Conservation (phyloP, 257 asterid genomes). For the Agastache rugosa region DNA sequence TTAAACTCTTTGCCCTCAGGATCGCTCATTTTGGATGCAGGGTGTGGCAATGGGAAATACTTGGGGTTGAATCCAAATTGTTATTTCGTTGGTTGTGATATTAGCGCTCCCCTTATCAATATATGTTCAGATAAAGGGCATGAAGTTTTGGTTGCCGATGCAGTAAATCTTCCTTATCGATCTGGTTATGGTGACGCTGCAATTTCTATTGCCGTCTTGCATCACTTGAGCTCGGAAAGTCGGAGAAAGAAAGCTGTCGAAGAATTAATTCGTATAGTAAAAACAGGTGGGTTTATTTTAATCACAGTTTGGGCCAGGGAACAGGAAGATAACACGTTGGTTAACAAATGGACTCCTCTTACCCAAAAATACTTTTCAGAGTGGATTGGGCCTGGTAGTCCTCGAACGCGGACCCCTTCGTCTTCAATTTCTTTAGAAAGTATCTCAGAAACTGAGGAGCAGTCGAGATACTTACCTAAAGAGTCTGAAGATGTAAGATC, state of each 20-base stretch:
- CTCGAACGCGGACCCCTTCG: slow-evolving; percentile 58
- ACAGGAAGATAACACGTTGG: slow-evolving; percentile 78
- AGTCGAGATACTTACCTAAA: slow-evolving; percentile 16
- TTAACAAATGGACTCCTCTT: slow-evolving; percentile 95
- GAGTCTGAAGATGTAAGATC: slow-evolving; percentile 36
- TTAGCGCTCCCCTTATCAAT: slow-evolving; percentile 75
- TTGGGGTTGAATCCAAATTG: slow-evolving; percentile 78
- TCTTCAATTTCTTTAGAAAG: slow-evolving; percentile 60
- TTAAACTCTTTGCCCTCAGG: slow-evolving; percentile 73
- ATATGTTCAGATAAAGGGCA: slow-evolving; percentile 83
- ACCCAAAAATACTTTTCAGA: slow-evolving; percentile 72
- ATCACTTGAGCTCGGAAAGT: slow-evolving; percentile 87
- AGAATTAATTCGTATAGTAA: slow-evolving; percentile 82
- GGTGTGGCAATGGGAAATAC: slow-evolving; percentile 97
- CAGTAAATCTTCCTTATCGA: slow-evolving; percentile 88
- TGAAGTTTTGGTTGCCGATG: slow-evolving; percentile 95
- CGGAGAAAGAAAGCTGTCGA: slow-evolving; percentile 91
- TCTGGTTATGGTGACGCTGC: slow-evolving; percentile 92
- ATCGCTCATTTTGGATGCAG: slow-evolving; percentile 87
- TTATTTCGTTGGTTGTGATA: slow-evolving; percentile 84
- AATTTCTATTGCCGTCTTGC: slow-evolving; percentile 94
- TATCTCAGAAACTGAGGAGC: slow-evolving; percentile 81
- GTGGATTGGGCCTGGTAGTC: slow-evolving; percentile 95
- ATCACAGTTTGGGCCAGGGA: slow-evolving; percentile 99
- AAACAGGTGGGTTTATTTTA: slow-evolving; percentile 73